phyloP scores from a whole-genome alignment of 31 red algal genomes.

The Odonthalia washingtoniensis region DNA sequence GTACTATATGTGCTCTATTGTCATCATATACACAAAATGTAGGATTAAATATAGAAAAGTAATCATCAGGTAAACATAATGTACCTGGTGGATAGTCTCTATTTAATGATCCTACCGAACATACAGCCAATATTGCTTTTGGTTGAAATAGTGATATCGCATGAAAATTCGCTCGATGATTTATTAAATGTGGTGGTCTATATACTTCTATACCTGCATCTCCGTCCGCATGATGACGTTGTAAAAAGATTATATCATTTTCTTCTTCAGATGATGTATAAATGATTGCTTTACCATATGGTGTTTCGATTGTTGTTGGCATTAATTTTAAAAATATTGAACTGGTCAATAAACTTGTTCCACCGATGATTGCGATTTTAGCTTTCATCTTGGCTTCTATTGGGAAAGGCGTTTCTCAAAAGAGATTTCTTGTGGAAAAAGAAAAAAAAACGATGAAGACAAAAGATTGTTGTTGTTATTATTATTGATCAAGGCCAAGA shows the following conservation, averaged over 20 bases:
- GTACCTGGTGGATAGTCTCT: constrained; percentile 64
- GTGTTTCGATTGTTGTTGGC: constrained; percentile 57
- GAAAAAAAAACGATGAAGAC: no score
- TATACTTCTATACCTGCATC: constrained; percentile 64
- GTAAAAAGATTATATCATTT: constrained; percentile 74
- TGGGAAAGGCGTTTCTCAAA: no score
- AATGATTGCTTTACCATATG: constrained; percentile 77
- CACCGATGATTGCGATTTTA: constrained; percentile 89
- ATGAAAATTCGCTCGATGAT: constrained; percentile 78
- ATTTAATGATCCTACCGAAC: constrained; percentile 89
- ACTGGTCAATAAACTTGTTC: constrained; percentile 88
- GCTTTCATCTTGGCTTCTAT: neutral
- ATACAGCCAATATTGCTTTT: constrained; percentile 73
- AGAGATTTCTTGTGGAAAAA: no score
- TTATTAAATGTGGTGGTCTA: constrained; percentile 84
- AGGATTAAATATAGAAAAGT: constrained; percentile 77
- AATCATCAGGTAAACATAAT: constrained; percentile 91
- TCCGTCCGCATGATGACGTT: constrained; percentile 94
- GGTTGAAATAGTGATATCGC: constrained; percentile 69
- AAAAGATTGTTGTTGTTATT: no score
- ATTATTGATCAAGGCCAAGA: no score
- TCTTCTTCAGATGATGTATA: constrained; percentile 26
- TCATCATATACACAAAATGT: constrained; percentile 83
- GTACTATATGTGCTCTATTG: constrained; percentile 85
- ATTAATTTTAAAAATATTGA: constrained; percentile 70